A percentile compares a stretch with the other conserved stretches of the same genome.
Conservation (phyloP, 2,329 filamentous ascomycete genomes). For the Fusarium poae region DNA sequence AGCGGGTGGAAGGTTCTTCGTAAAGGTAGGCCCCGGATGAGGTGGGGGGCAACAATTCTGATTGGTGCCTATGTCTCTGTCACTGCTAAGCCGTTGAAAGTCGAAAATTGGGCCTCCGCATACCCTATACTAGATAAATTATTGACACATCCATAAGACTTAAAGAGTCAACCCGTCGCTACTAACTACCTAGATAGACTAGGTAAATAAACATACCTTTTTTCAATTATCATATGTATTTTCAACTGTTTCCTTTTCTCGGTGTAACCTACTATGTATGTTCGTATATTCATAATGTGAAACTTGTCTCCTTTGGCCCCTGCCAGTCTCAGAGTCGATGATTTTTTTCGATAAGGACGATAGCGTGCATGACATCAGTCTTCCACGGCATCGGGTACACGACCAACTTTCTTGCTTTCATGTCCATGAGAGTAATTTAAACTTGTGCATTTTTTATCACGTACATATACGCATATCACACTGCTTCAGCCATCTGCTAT, state of each 20-base stretch:
- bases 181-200: too few relatives aligned
- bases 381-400: not conserved
- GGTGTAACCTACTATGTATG: not conserved
- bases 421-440: not conserved
- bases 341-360: not conserved
- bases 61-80: constrained; percentile 40
- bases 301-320: not conserved
- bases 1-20: not conserved
- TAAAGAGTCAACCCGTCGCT: not conserved
- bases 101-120: too few relatives aligned
- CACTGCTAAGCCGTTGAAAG: not conserved
- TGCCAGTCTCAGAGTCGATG: not conserved
- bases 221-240: too few relatives aligned
- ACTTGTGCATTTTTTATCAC: not conserved
- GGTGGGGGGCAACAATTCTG: constrained; percentile 43
- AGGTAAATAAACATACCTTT: not conserved
- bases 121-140: not conserved
- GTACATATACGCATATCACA: not conserved
- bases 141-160: too few relatives aligned
- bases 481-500: not conserved
- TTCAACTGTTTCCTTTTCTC: not conserved
- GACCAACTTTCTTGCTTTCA: not conserved
- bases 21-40: constrained; percentile 5
- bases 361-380: constrained; percentile 34
- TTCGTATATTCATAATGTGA: not conserved